These are phyloP conservation scores for Fusarium torreyae DNA, from an alignment of 2,329 filamentous ascomycete genomes.

Conservation along the genomic window DNA sequence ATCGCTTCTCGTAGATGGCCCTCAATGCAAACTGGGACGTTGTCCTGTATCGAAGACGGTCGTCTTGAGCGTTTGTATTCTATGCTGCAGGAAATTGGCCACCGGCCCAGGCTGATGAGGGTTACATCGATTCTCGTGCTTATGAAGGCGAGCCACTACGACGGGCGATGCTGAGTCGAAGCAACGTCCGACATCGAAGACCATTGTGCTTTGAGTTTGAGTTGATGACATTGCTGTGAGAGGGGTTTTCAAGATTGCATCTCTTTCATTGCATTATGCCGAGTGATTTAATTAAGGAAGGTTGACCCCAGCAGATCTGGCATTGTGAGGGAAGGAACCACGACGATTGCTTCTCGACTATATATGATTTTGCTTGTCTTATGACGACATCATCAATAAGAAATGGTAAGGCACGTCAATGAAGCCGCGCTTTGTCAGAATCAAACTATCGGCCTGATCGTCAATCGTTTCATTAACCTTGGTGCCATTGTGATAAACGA, in stretches of 20 bases:
- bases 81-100: background rate
- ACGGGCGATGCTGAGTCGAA: background rate
- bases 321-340: background rate
- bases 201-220: no score
- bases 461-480: constrained; percentile 18
- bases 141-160: background rate
- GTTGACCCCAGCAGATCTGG: background rate
- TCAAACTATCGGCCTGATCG: constrained; percentile 5
- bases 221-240: no score
- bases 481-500: constrained; percentile 3
- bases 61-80: background rate
- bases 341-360: no score
- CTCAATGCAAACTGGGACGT: no score
- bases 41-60: no score
- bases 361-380: background rate
- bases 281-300: no score
- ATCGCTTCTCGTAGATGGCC: no score
- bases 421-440: background rate
- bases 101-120: background rate
- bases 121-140: background rate
- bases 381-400: background rate
- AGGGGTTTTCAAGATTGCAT: no score
- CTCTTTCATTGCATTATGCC: no score
- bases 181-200: background rate
- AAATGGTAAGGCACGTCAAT: background rate